Evolutionary conservation across 768 basidiomycete species (phyloP).

Genomic region (Cystobasidium ongulense): DNA sequence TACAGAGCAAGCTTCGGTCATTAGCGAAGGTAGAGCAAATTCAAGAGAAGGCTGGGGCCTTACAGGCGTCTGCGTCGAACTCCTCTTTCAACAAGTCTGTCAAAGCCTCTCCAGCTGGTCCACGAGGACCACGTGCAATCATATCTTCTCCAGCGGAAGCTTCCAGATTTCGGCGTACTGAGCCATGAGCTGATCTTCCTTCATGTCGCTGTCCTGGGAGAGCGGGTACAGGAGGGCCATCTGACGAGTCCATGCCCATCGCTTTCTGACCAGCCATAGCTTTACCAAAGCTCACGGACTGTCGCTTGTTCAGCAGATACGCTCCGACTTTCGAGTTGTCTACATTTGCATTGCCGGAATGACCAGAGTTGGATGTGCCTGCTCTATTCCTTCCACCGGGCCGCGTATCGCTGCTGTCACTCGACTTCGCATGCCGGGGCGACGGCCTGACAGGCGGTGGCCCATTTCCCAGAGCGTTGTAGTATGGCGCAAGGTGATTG

Average conservation of each 20-base stretch:
- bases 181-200: neutral
- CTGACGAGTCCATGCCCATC: neutral
- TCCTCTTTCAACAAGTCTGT: constrained; percentile 21
- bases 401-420: neutral
- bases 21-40: too few relatives aligned
- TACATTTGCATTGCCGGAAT: neutral
- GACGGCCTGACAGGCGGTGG: neutral
- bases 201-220: neutral
- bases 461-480: neutral
- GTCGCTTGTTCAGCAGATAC: constrained; percentile 27
- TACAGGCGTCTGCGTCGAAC: constrained; percentile 19
- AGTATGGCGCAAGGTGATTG: constrained; percentile 19
- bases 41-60: too few relatives aligned
- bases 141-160: constrained; percentile 23
- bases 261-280: constrained; percentile 7
- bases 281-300: constrained; percentile 22
- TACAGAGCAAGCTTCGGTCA: neutral
- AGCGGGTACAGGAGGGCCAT: neutral
- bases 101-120: constrained; percentile 17
- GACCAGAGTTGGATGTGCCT: neutral
- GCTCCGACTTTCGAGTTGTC: constrained; percentile 25
- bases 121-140: constrained; percentile 5
- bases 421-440: constrained; percentile 12
- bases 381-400: constrained; percentile 6
- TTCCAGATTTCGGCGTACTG: neutral